These are phyloP conservation scores for Exophiala dermatitidis DNA, from an alignment of 2,329 filamentous ascomycete species.

Conservation along the genomic window DNA sequence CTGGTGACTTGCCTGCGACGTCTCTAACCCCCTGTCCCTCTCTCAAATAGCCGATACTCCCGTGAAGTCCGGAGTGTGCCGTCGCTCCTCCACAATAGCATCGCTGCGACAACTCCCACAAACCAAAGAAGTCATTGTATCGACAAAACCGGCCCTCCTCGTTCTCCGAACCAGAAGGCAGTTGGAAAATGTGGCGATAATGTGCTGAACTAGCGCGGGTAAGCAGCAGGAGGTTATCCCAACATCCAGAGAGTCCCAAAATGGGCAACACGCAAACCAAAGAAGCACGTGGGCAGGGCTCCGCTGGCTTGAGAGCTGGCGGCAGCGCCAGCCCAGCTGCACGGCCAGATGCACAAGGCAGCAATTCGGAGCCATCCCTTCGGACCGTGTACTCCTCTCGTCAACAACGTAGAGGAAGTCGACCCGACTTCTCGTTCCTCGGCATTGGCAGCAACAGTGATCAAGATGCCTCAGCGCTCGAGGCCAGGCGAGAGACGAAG, in stretches of 20 bases:
- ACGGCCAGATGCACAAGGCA: constrained; percentile 19
- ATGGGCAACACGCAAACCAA: constrained; percentile 45
- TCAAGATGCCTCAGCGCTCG: constrained; percentile 44
- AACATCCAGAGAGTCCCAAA: constrained; percentile 6
- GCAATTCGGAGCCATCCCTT: constrained; percentile 9
- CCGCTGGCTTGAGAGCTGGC: constrained; percentile 15
- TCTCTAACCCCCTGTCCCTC: not conserved
- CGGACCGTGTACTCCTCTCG: constrained; percentile 34
- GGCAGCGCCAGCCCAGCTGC: constrained; percentile 13
- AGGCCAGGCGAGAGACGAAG: constrained; percentile 72
- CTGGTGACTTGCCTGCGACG: not conserved
- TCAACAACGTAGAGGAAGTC: constrained; percentile 44
- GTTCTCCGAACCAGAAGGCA: constrained; percentile 1
- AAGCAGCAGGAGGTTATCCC: constrained; percentile 16
- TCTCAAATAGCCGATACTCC: not conserved
- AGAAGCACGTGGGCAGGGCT: constrained; percentile 35
- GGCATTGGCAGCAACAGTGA: constrained; percentile 46
- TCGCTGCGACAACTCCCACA: constrained; percentile 3
- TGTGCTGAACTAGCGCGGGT: constrained; percentile 4
- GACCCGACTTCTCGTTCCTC: constrained; percentile 54
- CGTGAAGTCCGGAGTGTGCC: constrained; percentile 5
- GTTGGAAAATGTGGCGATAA: constrained; percentile 19
- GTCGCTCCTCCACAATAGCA: not conserved
- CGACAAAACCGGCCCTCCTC: not conserved
- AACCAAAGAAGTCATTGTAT: not conserved